A percentile compares a stretch with the other conserved stretches of the same genome.
Evolutionary conservation across 352 stramenopile species (phyloP).

Genomic region (Phytophthora sp.): DNA sequence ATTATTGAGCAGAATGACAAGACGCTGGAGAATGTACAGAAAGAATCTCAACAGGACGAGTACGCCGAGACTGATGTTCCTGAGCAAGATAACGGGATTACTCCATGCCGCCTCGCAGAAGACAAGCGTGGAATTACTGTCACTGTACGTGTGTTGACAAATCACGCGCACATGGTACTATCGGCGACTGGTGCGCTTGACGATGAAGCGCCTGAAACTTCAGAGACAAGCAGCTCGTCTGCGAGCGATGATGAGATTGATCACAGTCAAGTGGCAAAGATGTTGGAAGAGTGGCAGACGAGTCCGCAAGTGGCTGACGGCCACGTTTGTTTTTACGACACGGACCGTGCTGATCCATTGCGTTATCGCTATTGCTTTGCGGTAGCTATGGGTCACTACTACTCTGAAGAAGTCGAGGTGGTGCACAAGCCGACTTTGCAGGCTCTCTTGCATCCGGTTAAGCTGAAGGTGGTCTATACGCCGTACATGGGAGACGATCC

Average conservation of each 20-base stretch:
- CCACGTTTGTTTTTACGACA: constrained; percentile 74
- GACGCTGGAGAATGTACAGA: background rate
- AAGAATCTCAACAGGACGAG: constrained; percentile 18
- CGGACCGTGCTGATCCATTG: constrained; percentile 55
- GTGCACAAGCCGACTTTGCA: constrained; percentile 49
- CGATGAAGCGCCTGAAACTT: constrained; percentile 14
- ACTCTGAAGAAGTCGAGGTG: constrained; percentile 52
- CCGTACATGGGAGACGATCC: constrained; percentile 61
- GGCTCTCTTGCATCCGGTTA: constrained; percentile 37
- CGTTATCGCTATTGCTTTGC: constrained; percentile 71
- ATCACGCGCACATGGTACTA: constrained; percentile 26
- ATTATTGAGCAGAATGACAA: constrained; percentile 16
- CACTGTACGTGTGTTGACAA: constrained; percentile 37
- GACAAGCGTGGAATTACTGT: constrained; percentile 41
- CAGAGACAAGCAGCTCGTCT: constrained; percentile 3
- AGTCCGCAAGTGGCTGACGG: constrained; percentile 66
- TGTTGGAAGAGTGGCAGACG: constrained; percentile 27
- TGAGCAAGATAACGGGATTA: constrained; percentile 23
- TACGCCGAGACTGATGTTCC: constrained; percentile 1
- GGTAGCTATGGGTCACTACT: constrained; percentile 62
- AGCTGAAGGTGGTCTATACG: constrained; percentile 52
- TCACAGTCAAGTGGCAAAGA: constrained; percentile 10
- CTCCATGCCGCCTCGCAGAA: constrained; percentile 39
- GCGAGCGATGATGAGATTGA: background rate
- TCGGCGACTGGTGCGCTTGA: constrained; percentile 15